Conservation (phyloP, 768 basidiomycete species). For the Tubosaeta sp. region DNA sequence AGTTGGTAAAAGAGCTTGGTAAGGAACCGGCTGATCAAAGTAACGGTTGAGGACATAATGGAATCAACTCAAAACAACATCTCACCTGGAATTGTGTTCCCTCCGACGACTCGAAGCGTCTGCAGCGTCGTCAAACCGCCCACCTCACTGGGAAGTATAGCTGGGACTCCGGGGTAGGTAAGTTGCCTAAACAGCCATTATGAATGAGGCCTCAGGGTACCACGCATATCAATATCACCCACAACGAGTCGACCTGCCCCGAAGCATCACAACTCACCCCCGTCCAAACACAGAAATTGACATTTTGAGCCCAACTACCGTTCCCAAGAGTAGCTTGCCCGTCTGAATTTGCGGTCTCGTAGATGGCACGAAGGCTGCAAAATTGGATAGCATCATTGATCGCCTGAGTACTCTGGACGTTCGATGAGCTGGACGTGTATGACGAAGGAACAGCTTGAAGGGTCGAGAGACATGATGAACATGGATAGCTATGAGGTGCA, state of each 20-base stretch:
- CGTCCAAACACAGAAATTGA: constrained; percentile 43
- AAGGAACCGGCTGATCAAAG: constrained; percentile 36
- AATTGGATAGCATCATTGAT: constrained; percentile 42
- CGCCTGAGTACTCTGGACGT: constrained; percentile 31
- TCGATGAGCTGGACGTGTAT: constrained; percentile 25
- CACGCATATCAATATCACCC: constrained; percentile 14
- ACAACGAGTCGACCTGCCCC: constrained; percentile 41
- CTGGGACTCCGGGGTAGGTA: constrained; percentile 46
- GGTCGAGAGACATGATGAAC: constrained; percentile 40
- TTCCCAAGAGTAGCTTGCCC: constrained; percentile 39
- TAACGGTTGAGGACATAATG: background rate
- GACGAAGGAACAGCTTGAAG: constrained; percentile 37
- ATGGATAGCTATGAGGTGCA: constrained; percentile 42
- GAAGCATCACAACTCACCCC: constrained; percentile 42
- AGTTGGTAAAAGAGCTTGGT: constrained; percentile 35
- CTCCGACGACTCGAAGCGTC: constrained; percentile 38
- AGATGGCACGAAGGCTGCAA: constrained; percentile 43
- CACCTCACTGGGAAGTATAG: constrained; percentile 39
- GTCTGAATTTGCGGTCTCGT: constrained; percentile 33
- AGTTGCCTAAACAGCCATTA: constrained; percentile 28
- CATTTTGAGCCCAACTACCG: constrained; percentile 43
- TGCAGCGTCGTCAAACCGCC: constrained; percentile 37
- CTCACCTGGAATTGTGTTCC: constrained; percentile 40
- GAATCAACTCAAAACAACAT: background rate
- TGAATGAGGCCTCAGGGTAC: background rate